Evolutionary conservation across 176 grass and related monocot species (phyloP).

Genomic region (Oryza brachyantha): DNA sequence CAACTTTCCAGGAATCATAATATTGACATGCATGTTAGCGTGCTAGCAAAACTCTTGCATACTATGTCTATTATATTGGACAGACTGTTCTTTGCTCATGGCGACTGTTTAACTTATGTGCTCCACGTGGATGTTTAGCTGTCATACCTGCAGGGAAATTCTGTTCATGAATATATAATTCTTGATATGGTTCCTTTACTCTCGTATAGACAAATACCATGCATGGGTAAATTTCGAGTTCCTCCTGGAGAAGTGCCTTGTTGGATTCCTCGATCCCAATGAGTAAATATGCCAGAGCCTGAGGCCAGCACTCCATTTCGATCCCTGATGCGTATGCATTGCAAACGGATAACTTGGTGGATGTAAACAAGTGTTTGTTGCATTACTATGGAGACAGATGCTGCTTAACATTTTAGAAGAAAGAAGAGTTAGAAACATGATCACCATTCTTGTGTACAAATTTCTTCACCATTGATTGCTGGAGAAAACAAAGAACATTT

Average conservation of each 20-base stretch:
- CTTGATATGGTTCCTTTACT: slow-evolving; percentile 53
- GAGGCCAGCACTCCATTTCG: neutral
- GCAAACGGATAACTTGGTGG: neutral
- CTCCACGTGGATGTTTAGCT: neutral
- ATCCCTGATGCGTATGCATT: neutral
- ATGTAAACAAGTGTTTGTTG: slow-evolving; percentile 14
- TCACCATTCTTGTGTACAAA: neutral
- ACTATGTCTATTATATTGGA: neutral
- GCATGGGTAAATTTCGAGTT: slow-evolving; percentile 93
- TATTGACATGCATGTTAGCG: neutral
- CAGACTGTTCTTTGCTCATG: neutral
- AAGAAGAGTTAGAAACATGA: neutral
- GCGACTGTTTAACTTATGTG: neutral
- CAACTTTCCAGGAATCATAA: too few species aligned
- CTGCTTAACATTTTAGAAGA: neutral
- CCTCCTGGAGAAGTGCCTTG: slow-evolving; percentile 89
- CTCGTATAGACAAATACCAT: slow-evolving; percentile 81
- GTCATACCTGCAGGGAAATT: neutral
- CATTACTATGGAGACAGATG: neutral
- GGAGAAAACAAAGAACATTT: neutral
- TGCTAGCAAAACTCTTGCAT: neutral
- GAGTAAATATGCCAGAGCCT: slow-evolving; percentile 16
- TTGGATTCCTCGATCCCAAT: slow-evolving; percentile 66
- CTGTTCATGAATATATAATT: neutral
- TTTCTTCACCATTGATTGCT: neutral